Evolutionary conservation across 306 rosid genomes (phyloP).

Genomic region (Fragaria ananassa): DNA sequence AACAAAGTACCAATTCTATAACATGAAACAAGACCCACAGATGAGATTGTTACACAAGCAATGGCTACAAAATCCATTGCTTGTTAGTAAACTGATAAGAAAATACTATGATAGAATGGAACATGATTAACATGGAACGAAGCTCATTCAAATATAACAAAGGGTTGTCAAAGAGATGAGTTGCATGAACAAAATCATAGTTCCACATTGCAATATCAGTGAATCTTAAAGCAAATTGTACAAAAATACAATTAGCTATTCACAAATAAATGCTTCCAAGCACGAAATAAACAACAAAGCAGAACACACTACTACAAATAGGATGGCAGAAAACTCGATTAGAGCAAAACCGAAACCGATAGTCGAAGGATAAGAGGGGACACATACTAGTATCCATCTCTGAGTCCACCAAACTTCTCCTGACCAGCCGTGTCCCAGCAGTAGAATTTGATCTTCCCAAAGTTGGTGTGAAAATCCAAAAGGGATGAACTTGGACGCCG

Average conservation of each 20-base stretch:
- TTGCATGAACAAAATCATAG: too few relatives aligned
- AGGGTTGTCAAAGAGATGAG: too few relatives aligned
- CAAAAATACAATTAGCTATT: neutral
- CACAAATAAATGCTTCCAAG: neutral
- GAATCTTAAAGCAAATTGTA: too few relatives aligned
- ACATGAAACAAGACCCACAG: too few relatives aligned
- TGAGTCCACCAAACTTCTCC: constrained; percentile 33
- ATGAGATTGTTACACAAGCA: neutral
- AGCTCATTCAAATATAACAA: too few relatives aligned
- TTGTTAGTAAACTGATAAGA: too few relatives aligned
- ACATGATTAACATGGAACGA: too few relatives aligned
- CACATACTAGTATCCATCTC: constrained; percentile 33
- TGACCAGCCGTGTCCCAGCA: constrained; percentile 40
- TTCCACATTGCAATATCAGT: too few relatives aligned
- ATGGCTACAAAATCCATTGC: neutral
- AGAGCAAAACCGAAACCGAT: neutral
- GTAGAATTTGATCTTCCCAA: constrained; percentile 32
- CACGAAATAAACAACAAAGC: neutral
- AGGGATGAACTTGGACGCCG: constrained; percentile 35
- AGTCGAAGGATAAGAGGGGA: too few relatives aligned
- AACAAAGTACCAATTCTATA: too few relatives aligned
- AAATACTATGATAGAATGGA: too few relatives aligned
- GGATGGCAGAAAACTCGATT: neutral
- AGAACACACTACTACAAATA: neutral
- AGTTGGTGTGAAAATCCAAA: constrained; percentile 31